Percentiles rank a stretch among this genome's conserved stretches.
These are phyloP conservation scores for Penicillium taxi DNA, from an alignment of 495 filamentous ascomycete genomes.

Conservation along the genomic window DNA sequence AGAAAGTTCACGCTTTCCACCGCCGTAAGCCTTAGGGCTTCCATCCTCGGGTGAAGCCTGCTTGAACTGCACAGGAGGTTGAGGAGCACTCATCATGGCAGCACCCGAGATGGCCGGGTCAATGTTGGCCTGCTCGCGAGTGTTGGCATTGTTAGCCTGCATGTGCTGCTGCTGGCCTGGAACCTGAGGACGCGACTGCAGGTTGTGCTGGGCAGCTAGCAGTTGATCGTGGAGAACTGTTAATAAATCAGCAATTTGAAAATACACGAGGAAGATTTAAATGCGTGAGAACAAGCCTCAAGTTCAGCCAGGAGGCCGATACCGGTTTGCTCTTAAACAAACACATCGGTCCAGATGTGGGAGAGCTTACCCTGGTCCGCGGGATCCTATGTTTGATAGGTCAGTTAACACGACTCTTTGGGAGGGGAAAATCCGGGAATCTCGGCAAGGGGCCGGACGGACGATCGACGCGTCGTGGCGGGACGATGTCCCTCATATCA, in stretches of 20 bases:
- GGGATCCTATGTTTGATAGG: conserved; percentile 32
- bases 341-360: no score
- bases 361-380: conserved; percentile 49
- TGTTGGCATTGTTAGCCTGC: conserved; percentile 34
- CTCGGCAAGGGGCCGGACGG: conserved; percentile 11
- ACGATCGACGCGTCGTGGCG: conserved; percentile 15
- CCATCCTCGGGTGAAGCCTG: conserved; percentile 27
- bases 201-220: conserved; percentile 40
- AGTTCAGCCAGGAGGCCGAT: no score
- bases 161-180: conserved; percentile 34
- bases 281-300: no score
- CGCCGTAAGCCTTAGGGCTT: conserved; percentile 45
- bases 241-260: conserved; percentile 15
- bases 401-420: conserved; percentile 8
- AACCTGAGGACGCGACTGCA: conserved; percentile 31
- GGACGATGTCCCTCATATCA: conserved; percentile 1
- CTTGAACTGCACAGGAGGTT: conserved; percentile 30
- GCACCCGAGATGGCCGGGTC: conserved; percentile 46
- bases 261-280: no score
- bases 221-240: conserved; percentile 50
- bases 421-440: not conserved
- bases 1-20: conserved; percentile 89
- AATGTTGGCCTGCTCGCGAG: conserved; percentile 45
- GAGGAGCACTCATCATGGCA: conserved; percentile 29
- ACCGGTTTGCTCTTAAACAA: no score